phyloP scores from a whole-genome alignment of 768 basidiomycete species.

The Boletus sensibilis region DNA sequence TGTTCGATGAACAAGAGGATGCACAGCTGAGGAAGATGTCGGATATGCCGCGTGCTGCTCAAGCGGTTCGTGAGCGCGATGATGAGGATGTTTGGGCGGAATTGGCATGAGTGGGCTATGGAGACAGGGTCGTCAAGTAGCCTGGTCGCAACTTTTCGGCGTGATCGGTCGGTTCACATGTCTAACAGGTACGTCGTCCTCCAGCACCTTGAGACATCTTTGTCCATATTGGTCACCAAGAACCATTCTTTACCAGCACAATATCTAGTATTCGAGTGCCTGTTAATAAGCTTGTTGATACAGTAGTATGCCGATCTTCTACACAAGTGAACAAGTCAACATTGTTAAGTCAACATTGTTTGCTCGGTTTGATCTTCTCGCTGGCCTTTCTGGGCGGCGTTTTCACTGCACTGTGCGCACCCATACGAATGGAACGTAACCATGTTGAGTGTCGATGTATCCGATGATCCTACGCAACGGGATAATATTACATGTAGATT shows the following conservation, averaged over 20 bases:
- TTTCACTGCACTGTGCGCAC: not conserved
- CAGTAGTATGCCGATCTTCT: not conserved
- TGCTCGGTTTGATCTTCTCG: not conserved
- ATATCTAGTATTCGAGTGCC: not conserved
- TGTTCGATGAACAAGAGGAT: conserved; percentile 60
- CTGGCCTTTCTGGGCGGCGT: not conserved
- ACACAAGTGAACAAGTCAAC: not conserved
- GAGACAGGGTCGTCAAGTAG: not conserved
- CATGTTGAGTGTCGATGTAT: not conserved
- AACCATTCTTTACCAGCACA: not conserved
- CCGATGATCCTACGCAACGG: not conserved
- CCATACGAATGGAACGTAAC: not conserved
- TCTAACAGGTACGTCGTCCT: not conserved
- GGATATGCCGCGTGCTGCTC: conserved; percentile 61
- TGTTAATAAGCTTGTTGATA: not conserved
- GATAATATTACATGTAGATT: conserved; percentile 30
- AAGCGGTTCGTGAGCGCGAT: conserved; percentile 57
- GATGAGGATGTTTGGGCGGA: conserved; percentile 72
- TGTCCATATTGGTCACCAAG: not conserved
- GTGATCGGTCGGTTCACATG: not conserved
- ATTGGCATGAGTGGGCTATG: conserved; percentile 40
- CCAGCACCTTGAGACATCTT: not conserved
- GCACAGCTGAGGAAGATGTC: conserved; percentile 34
- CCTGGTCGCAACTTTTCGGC: not conserved
- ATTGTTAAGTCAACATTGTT: not conserved